Evolutionary conservation across 768 basidiomycete species (phyloP).

Genomic region (Termitomyces sp.): DNA sequence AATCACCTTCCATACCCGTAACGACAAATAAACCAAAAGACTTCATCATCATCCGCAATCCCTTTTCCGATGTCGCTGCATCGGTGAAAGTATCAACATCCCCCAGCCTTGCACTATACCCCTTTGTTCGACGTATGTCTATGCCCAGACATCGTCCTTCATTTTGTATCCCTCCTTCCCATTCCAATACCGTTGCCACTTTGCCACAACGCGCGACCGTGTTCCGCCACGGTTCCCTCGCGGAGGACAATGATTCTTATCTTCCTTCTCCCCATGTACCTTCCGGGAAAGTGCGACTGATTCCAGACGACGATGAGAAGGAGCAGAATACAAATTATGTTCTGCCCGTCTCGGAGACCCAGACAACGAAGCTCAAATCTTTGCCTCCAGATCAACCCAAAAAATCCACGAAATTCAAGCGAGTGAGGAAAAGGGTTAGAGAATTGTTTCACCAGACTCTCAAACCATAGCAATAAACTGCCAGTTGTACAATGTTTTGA

Average conservation of each 20-base stretch:
- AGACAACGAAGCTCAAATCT: neutral
- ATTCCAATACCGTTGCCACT: neutral
- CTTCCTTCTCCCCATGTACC: neutral
- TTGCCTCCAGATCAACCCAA: neutral
- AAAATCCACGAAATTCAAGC: conserved; percentile 1
- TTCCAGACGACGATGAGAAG: neutral
- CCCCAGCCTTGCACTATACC: conserved; percentile 2
- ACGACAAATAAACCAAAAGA: neutral
- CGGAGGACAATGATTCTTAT: conserved; percentile 4
- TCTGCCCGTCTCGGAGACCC: neutral
- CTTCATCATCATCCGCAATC: neutral
- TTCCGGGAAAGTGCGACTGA: neutral
- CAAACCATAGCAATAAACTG: neutral
- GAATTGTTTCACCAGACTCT: neutral
- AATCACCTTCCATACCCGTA: neutral
- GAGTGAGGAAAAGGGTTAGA: neutral
- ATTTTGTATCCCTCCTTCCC: neutral
- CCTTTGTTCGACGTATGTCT: conserved; percentile 8
- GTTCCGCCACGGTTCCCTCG: neutral
- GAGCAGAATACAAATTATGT: neutral
- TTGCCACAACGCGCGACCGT: neutral
- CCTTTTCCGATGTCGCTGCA: conserved; percentile 1
- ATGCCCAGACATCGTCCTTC: neutral
- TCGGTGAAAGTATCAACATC: conserved; percentile 1
- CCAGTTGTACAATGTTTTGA: neutral